These are phyloP conservation scores for Ascochyta fabae DNA, from an alignment of 2,329 filamentous ascomycete genomes.

Conservation along the genomic window DNA sequence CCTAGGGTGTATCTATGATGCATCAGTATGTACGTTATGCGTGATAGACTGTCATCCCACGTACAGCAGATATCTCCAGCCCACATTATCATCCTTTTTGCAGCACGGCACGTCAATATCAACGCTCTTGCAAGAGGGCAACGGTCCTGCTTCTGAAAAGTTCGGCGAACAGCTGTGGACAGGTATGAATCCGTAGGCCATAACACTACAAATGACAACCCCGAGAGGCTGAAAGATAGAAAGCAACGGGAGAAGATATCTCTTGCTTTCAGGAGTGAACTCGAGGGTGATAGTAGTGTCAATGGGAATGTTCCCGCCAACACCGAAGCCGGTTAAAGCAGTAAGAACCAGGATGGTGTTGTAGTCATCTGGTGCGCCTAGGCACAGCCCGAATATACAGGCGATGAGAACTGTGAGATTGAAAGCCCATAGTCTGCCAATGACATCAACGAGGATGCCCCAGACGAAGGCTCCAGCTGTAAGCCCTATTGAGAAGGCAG, in stretches of 20 bases:
- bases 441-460: conserved; percentile 63
- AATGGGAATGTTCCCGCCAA: conserved; percentile 62
- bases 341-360: conserved; percentile 60
- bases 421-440: conserved; percentile 62
- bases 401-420: conserved; percentile 64
- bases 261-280: conserved; percentile 60
- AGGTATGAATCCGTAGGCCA: conserved; percentile 63
- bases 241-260: conserved; percentile 60
- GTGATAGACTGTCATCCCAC: background rate
- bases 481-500: conserved; percentile 61
- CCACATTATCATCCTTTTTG: conserved; percentile 48
- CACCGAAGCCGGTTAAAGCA: conserved; percentile 61
- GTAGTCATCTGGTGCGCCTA: conserved; percentile 59
- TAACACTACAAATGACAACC: conserved; percentile 58
- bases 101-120: conserved; percentile 46
- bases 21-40: background rate
- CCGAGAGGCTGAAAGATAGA: conserved; percentile 64
- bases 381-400: conserved; percentile 60
- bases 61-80: conserved; percentile 53
- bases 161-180: conserved; percentile 59
- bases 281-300: conserved; percentile 64
- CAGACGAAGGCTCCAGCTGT: conserved; percentile 63
- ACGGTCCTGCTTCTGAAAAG: conserved; percentile 53
- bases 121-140: conserved; percentile 55
- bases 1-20: conserved; percentile 46